These are phyloP conservation scores for Boletus reticulatus DNA, from an alignment of 768 basidiomycete genomes.

Conservation along the genomic window DNA sequence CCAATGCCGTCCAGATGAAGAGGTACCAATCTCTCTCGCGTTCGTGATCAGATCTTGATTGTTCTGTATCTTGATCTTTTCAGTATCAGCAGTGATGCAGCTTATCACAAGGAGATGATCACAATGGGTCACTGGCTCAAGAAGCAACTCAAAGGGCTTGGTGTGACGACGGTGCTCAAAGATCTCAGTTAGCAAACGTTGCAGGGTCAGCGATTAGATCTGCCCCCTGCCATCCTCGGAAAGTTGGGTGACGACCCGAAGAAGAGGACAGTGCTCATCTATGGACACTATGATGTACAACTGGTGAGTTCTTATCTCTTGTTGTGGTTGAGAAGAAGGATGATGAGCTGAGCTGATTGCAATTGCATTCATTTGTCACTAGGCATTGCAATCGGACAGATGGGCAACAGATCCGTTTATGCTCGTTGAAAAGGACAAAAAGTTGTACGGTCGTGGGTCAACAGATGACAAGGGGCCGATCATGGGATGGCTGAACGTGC, in stretches of 20 bases:
- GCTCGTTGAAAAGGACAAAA: slow-evolving; percentile 53
- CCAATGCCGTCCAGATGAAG: slow-evolving; percentile 82
- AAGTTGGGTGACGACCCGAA: slow-evolving; percentile 75
- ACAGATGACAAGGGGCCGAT: slow-evolving; percentile 95
- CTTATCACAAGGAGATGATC: slow-evolving; percentile 72
- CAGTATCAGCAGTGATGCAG: slow-evolving; percentile 73
- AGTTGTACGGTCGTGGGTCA: slow-evolving; percentile 82
- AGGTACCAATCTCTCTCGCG: slow-evolving; percentile 39
- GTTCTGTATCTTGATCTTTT: neutral
- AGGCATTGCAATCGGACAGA: slow-evolving; percentile 60
- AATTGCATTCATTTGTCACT: no score
- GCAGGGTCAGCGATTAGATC: slow-evolving; percentile 65
- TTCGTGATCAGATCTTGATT: neutral
- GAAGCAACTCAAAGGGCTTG: slow-evolving; percentile 67
- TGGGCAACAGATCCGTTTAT: slow-evolving; percentile 88
- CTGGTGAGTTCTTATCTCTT: slow-evolving; percentile 50
- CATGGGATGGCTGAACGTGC: slow-evolving; percentile 85
- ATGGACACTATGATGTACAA: slow-evolving; percentile 96
- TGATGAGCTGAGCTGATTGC: no score
- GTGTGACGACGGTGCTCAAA: slow-evolving; percentile 70
- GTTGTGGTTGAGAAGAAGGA: neutral
- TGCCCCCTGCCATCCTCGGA: slow-evolving; percentile 86
- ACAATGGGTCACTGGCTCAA: slow-evolving; percentile 86
- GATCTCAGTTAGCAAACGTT: slow-evolving; percentile 76
- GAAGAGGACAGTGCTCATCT: slow-evolving; percentile 93